phyloP scores from a whole-genome alignment of 2,329 filamentous ascomycete species.

The Alternaria triticimaculans region DNA sequence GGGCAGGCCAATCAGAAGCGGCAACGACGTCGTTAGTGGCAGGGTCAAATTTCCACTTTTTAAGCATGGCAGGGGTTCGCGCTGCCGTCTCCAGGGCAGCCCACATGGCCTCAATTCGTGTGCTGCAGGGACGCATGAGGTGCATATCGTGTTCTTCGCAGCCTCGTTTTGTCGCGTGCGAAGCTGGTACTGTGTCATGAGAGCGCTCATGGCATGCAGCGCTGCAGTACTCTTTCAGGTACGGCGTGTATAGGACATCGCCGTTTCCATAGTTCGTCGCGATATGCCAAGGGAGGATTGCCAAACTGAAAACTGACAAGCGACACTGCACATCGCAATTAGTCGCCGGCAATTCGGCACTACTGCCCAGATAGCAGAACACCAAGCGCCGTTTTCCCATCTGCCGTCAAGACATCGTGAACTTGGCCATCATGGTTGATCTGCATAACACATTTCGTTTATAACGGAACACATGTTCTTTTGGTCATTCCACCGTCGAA shows the following conservation, averaged over 20 bases:
- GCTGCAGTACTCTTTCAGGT: background rate
- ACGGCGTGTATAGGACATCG: background rate
- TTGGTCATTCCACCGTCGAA: background rate
- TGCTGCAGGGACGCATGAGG: constrained; percentile 15
- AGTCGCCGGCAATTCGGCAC: constrained; percentile 16
- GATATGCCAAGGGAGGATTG: background rate
- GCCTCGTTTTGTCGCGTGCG: constrained; percentile 9
- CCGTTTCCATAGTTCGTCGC: background rate
- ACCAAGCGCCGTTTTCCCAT: background rate
- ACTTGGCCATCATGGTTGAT: background rate
- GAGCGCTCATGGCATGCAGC: too few relatives aligned
- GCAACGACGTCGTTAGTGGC: constrained; percentile 2
- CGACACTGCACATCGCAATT: constrained; percentile 27
- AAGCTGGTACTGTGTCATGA: background rate
- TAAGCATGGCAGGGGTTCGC: constrained; percentile 33
- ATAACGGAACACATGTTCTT: background rate
- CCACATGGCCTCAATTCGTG: constrained; percentile 7
- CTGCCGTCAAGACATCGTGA: background rate
- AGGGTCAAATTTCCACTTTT: constrained; percentile 44
- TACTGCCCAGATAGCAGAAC: constrained; percentile 16
- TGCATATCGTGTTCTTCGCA: constrained; percentile 15
- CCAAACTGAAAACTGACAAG: constrained; percentile 3
- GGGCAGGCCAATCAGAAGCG: constrained; percentile 33
- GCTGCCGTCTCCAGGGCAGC: constrained; percentile 22
- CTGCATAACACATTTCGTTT: background rate